Evolutionary conservation across 495 filamentous ascomycete genomes (phyloP), one percentile per base, ranked within the genome.

Genomic region (Saxophila tyrrhenica): DNA sequence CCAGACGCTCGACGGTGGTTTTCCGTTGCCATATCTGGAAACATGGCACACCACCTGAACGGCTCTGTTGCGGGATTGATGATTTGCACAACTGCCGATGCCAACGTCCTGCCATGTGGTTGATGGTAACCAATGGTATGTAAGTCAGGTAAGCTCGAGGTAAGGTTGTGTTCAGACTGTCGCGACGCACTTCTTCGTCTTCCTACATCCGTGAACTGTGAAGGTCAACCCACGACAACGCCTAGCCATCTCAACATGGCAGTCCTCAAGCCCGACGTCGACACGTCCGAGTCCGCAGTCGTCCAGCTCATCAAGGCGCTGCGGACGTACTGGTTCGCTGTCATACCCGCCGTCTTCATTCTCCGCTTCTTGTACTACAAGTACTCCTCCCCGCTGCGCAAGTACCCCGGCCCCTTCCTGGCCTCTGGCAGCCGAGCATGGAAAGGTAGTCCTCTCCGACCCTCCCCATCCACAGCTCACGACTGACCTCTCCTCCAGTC

Each of bases 231-330:
- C 41, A 17, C 41, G 41, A 44, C n/a, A 44, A 9, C 19, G 17
- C 3, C n/a, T n/a, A 43, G 49, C 55, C 56, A 55, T 50, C 42
- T 60, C 57, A 60, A 55, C 51, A 60, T 60, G 57, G 57, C 52
- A 11, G 52, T 55, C 48, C 39, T 56, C 25, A 42, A 46, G 3
- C 10, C 23, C 20, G 41, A 25, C 1, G 38, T 35, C 17, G 32
- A 11, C 22, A 51, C 54, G 1, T 19, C 52, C 19, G 39, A 19
- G 25, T 35, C 29, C 29, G 29, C 29, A 5, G 54, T 57, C 13
- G 39, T 61, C 22, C 50, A 44, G 13, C 44, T 38, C 19, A 39
- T 61, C 45, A 54, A 43, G 29, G 3, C 53, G 19, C 22, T 61
- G 35, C 25, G 50, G 35, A 25, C 16, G 3, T 58, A 61, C 47